A percentile compares a stretch with the other conserved stretches of the same genome.
Evolutionary conservation across 192 early-diverging fungal genomes (phyloP).

Genomic region (Backusella tarrabulga): DNA sequence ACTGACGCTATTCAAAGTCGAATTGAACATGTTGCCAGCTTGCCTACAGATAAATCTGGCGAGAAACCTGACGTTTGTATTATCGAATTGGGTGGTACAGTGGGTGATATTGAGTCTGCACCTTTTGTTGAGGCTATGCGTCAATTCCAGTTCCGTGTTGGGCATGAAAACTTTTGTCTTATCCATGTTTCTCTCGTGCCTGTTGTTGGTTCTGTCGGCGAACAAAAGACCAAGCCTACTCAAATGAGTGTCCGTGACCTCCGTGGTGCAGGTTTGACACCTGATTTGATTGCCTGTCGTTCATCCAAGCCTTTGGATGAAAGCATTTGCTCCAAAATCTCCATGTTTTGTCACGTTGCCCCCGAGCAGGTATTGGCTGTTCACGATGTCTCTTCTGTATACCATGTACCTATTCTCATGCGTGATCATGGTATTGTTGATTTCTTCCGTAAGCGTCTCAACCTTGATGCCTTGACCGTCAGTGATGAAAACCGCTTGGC

Average conservation of each 20-base stretch:
- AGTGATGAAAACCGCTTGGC: conserved; percentile 49
- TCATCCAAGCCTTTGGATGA: conserved; percentile 79
- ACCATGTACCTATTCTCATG: conserved; percentile 94
- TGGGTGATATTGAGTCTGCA: conserved; percentile 98
- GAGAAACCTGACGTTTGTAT: conserved; percentile 94
- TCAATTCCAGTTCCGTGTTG: conserved; percentile 99
- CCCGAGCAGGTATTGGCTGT: conserved; percentile 93
- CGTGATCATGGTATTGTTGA: conserved; percentile 83
- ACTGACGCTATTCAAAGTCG: conserved; percentile 97
- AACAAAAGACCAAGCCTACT: conserved; percentile 99
- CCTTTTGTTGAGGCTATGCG: conserved; percentile 99
- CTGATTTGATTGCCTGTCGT: conserved; percentile 97
- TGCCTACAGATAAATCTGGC: conserved; percentile 82
- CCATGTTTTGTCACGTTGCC: conserved; percentile 98
- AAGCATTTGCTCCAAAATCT: conserved; percentile 86
- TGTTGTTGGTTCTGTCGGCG: conserved; percentile 94
- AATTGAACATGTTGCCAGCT: conserved; percentile 89
- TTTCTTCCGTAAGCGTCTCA: conserved; percentile 77
- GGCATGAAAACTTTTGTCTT: conserved; percentile 95
- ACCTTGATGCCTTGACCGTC: conserved; percentile 58
- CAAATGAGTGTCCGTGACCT: conserved; percentile 93
- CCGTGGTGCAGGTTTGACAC: conserved; percentile 89
- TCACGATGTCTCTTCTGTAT: conserved; percentile 93
- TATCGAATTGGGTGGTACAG: conserved; percentile 96
- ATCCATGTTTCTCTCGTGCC: conserved; percentile 98